Base-by-base conservation (phyloP, 2,329 filamentous ascomycete species). In the Alternaria sp. region DNA sequence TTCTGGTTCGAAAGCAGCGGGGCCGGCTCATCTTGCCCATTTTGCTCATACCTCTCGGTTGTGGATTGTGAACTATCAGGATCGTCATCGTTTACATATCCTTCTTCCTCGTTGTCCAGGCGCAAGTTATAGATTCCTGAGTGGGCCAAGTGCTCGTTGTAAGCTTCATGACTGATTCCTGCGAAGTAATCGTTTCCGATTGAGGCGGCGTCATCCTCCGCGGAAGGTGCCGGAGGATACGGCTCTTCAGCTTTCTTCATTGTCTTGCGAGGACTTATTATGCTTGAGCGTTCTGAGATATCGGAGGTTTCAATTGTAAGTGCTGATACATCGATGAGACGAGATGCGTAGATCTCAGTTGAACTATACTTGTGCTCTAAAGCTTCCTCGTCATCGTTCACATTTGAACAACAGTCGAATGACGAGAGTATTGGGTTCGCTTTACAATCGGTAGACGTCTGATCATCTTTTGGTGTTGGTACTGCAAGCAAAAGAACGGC, bases 161-260 rank as follows among this genome's bases (percentile, higher is more conserved):
- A 29, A 31, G 13, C 3, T 3, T 33, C 31, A 21, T 45, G 40
- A 13, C 36, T 44, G 11, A 34, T 6, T 0, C 23, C 21, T 10
- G 21, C 9, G 2, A 33, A 11, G 5, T 10, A 4, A 2, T 37
- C 28, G 0, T 34, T 34, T 11, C 14, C 14, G 13, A 3, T n/a
- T 3, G 39, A 42, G 26, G 26, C 31, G n/a, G 21, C 8, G 4
- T 52, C 39, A 3, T 36, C 31, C 4, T 53, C 40, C 7, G 23
- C 51, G 2, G 24, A 53, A 5, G 51, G 51, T 44, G 51, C 29
- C 14, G 51, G 51, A 28, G 51, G 51, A 21, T 34, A 34, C 10
- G 21, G 14, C 3, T 33, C 9, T 17, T 26, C 4, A 10, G 10
- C 21, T 8, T 17, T 28, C 10, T 26, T 26, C 4, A 4, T n/a